Evolutionary conservation across 208 protist species (phyloP), one percentile per base, ranked within the genome.

Genomic region (Zelonia costaricensis): DNA sequence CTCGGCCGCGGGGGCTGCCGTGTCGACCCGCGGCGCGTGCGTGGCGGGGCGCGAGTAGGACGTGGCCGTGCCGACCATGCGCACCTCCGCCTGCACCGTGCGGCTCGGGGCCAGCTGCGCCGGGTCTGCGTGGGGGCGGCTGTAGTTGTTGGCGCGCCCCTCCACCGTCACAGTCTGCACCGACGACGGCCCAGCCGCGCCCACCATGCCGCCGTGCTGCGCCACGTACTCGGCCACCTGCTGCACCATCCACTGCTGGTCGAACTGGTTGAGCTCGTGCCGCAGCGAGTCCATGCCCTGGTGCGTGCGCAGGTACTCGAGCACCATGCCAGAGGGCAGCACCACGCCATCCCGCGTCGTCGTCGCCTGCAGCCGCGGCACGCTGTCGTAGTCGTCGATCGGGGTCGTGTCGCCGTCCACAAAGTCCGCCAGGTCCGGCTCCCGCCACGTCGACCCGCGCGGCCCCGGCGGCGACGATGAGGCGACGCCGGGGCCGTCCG

Each of bases 111-210:
- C 74, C 23, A 74, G 57, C 35, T 69, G 66, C 25, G 69, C 39
- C 31, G 61, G 61, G 36, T 76, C 62, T 22, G 62, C 43, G 62
- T 95, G 90, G 35, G 90, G 90, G 25, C 69, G 57, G 62, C 69
- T 77, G 74, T 95, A 95, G 73, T 95, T 95, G 71, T 95, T 95
- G 22, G 80, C 68, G 28, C 80, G 76, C 3, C 79, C 63, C 25
- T 91, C 84, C 46, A 95, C 71, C n/a, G 84, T 85, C 9, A 94
- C 80, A 4, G 81, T 73, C 62, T 81, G 76, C 51, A 85, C 45
- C 20, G 74, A 39, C 30, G 59, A 51, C 56, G 62, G 58, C 56
- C 65, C 44, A 3, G 45, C 48, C 12, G 46, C 36, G 25, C 57
- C 46, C 8, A 46, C 51, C 23, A 58, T 20, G 30, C 53, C 44